Conservation (phyloP, 2,329 filamentous ascomycete genomes). For the Penicillium sp. region DNA sequence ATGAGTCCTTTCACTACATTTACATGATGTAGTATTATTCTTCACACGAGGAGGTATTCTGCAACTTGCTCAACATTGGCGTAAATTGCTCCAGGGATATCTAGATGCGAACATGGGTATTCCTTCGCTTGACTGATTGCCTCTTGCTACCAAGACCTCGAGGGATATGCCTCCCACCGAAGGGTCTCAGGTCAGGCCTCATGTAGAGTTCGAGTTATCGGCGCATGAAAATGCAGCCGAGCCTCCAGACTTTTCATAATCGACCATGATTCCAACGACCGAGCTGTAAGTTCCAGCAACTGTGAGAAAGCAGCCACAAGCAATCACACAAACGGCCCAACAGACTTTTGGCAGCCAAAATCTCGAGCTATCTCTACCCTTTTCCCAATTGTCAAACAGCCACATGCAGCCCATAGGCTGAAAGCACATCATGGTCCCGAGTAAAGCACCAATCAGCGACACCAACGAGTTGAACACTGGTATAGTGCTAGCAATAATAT, state of each 20-base stretch:
- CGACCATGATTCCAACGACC: constrained; percentile 42
- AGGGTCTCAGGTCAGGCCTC: too few species aligned
- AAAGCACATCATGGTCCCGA: constrained; percentile 22
- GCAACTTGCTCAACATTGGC: too few species aligned
- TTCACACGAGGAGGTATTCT: too few species aligned
- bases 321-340: constrained; percentile 37
- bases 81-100: too few species aligned
- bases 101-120: too few species aligned
- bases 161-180: too few species aligned
- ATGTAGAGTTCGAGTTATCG: constrained; percentile 39
- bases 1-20: too few species aligned
- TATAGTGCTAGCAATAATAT: constrained; percentile 25
- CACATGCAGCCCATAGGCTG: constrained; percentile 45
- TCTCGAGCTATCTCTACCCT: constrained; percentile 15
- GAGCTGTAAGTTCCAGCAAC: constrained; percentile 49
- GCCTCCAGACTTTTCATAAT: constrained; percentile 38
- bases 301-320: constrained; percentile 45
- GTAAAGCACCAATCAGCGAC: constrained; percentile 23
- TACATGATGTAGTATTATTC: too few species aligned
- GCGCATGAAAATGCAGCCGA: constrained; percentile 46
- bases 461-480: constrained; percentile 23
- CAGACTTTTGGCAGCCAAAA: constrained; percentile 19
- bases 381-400: constrained; percentile 42
- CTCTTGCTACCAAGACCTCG: too few species aligned
- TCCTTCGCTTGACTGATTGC: too few species aligned